A percentile compares a stretch with the other conserved stretches of the same genome.
Conservation (phyloP, 139 green algal genomes). For the Coelastrella sp. region DNA sequence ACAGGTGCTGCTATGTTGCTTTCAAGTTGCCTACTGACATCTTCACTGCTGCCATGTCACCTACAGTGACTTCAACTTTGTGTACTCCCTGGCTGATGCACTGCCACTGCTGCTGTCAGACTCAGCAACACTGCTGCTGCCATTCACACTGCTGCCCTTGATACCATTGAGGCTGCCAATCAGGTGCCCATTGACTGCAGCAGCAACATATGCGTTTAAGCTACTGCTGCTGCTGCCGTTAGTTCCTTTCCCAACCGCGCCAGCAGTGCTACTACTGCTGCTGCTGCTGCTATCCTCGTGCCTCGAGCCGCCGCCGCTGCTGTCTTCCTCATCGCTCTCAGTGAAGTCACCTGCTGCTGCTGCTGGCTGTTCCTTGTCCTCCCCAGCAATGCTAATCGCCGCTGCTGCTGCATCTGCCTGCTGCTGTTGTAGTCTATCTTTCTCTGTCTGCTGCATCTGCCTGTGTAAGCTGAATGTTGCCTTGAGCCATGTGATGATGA, state of each 20-base stretch:
- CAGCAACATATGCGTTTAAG: background rate
- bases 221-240: background rate
- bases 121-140: slow-evolving; percentile 6
- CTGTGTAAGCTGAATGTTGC: slow-evolving; percentile 58
- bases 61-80: slow-evolving; percentile 16
- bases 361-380: background rate
- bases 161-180: background rate
- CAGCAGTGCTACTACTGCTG: background rate
- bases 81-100: background rate
- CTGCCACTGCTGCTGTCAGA: slow-evolving; percentile 24
- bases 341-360: background rate
- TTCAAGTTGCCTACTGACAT: too few species aligned
- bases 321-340: background rate
- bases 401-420: slow-evolving; percentile 7
- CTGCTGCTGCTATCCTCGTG: background rate
- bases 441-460: slow-evolving; percentile 57
- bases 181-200: background rate
- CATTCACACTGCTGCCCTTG: background rate
- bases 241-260: background rate
- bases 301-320: background rate
- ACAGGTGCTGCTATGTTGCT: too few species aligned
- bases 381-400: background rate
- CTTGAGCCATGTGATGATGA: slow-evolving; percentile 69
- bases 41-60: too few species aligned
- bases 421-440: background rate